These are phyloP conservation scores for Zymoseptoria crescenta DNA, from an alignment of 2,329 filamentous ascomycete genomes.

Conservation along the genomic window DNA sequence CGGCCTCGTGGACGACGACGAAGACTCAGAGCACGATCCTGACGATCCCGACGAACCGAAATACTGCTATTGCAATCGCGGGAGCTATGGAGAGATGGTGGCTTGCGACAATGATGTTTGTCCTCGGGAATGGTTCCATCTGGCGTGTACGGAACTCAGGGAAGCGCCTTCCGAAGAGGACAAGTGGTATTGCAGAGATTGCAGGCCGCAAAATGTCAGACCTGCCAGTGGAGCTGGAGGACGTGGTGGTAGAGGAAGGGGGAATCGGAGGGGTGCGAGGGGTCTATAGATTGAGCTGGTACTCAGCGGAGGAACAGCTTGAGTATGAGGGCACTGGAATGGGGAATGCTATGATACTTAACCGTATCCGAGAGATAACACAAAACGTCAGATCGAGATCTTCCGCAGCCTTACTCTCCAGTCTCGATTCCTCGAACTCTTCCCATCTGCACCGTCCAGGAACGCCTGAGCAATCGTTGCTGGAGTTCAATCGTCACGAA, in stretches of 20 bases:
- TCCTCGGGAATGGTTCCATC: slow-evolving; percentile 60
- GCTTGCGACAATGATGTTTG: slow-evolving; percentile 60
- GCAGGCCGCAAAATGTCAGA: slow-evolving; percentile 25
- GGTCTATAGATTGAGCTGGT: neutral
- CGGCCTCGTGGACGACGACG: slow-evolving; percentile 19
- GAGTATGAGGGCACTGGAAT: neutral
- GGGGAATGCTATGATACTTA: neutral
- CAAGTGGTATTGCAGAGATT: slow-evolving; percentile 49
- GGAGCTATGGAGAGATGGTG: slow-evolving; percentile 60
- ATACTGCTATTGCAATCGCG: slow-evolving; percentile 59
- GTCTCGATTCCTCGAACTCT: neutral
- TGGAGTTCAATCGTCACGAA: neutral
- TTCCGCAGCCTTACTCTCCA: neutral
- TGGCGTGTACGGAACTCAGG: slow-evolving; percentile 55
- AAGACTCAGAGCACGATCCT: slow-evolving; percentile 26
- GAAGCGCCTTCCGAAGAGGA: slow-evolving; percentile 50
- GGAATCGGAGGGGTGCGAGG: neutral
- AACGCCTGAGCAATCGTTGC: neutral
- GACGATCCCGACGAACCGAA: slow-evolving; percentile 51
- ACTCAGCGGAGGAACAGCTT: neutral
- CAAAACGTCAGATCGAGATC: neutral
- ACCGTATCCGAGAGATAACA: neutral
- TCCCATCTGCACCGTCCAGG: no score
- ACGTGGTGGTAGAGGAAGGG: slow-evolving; percentile 5
- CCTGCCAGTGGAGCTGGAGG: slow-evolving; percentile 13